These are phyloP conservation scores for Globisporangium nagaii DNA, from an alignment of 352 stramenopile species.

Conservation along the genomic window DNA sequence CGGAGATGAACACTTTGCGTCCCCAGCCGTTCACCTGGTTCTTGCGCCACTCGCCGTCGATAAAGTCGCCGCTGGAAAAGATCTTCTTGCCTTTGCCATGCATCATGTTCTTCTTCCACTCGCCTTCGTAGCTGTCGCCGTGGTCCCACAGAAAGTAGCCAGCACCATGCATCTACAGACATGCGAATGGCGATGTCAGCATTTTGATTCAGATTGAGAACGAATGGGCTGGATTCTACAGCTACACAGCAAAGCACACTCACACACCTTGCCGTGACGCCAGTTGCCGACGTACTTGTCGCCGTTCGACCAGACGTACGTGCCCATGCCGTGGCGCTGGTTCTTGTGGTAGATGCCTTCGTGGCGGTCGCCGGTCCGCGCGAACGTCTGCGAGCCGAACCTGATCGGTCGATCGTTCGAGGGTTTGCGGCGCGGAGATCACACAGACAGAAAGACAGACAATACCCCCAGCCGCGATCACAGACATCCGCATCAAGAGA, in stretches of 20 bases:
- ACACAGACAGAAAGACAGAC: not conserved
- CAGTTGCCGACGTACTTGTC: conserved; percentile 88
- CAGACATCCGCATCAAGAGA: not conserved
- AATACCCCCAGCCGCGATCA: conserved; percentile 2
- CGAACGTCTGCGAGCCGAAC: conserved; percentile 82
- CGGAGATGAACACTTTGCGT: conserved; percentile 55
- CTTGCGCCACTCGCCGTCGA: conserved; percentile 57
- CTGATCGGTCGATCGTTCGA: conserved; percentile 20
- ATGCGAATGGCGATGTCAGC: too few species aligned
- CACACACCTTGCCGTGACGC: conserved; percentile 60
- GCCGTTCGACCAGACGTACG: conserved; percentile 85
- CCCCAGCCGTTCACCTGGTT: conserved; percentile 61
- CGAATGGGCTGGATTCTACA: too few species aligned
- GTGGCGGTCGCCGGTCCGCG: conserved; percentile 72
- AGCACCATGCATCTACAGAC: conserved; percentile 58
- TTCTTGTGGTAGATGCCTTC: conserved; percentile 87
- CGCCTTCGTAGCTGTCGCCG: conserved; percentile 71
- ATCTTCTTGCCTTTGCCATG: conserved; percentile 70
- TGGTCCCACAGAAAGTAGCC: conserved; percentile 74
- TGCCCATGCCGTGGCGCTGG: conserved; percentile 75
- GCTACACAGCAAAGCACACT: too few species aligned
- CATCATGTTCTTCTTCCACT: conserved; percentile 77
- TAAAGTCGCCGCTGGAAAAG: conserved; percentile 48
- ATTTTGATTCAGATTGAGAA: too few species aligned
- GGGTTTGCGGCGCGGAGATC: not conserved